Base-by-base conservation (phyloP, 345 rosid genomes). In the Populus euphratica region DNA sequence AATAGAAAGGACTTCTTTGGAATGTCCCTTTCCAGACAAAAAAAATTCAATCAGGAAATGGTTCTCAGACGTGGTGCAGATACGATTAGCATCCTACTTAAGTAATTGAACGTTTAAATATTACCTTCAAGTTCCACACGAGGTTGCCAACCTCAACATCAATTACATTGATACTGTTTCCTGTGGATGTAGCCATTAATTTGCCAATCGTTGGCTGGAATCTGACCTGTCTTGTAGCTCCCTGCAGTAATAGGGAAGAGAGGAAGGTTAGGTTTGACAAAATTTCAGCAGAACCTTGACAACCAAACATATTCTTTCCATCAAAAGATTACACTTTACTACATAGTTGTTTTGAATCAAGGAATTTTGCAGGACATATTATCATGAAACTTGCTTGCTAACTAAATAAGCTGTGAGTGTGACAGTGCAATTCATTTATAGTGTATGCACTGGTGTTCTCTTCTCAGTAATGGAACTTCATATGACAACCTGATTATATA, bases 201-300 rank as follows among this genome's bases (percentile, higher is more conserved):
- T 74, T 74, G 39, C 81, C 79, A 20, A 18, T 3, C 39, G 11
- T 72, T 70, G 87, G 85, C 70, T 81, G 79, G 73, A 85, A 81
- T 39, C 79, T 77, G 61, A 85, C 81, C 70, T 82, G 77, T 41
- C 67, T 79, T 43, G 83, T 79, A 12, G 79, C 81, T 68, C 77
- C 79, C 81, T 85, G 72, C 49, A 47, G 68, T 81, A 61, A 54
- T 1, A 64, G 23, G 65, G 72, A 68, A 33, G 63, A 23, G 33
- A 20, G 33, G 33, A 31, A 35, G 41, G 69, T 43, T 39, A n/a
- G 25, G 64, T 12, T 10, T 35, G 20, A 77, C 20, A 43, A 56
- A 17, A 69, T 49, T 61, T 35, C 13, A 68, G 43, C 1, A 54
- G 54, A 56, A 31, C 16, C 21, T 59, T 39, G 20, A 52, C 43